Evolutionary conservation across 345 rosid species (phyloP), one percentile per base, ranked within the genome.

Genomic region (Cardamine occulta): DNA sequence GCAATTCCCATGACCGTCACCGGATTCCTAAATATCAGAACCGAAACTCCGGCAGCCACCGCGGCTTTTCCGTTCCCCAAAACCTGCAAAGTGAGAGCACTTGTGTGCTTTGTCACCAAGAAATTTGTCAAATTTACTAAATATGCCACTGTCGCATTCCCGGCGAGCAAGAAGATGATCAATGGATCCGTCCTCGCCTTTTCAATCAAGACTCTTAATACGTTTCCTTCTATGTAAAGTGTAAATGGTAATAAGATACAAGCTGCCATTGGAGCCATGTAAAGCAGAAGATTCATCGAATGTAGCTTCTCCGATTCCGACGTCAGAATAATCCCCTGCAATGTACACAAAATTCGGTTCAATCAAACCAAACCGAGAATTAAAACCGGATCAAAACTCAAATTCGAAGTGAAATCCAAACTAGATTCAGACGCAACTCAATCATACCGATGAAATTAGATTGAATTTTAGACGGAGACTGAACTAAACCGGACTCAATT

Each of bases 21-120:
- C 61, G 99, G 99, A 80, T 92, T 95, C 84, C 91, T 85, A 70
- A 95, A 95, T 61, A 92, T 90, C 81, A 95, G 62, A 47, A 95
- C 93, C 15, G 99, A 95, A 15, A 95, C 97, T 19, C 88, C 91
- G 4, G 99, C 99, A 0, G 99, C 99, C 79, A 89, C 85, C 0
- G 98, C 99, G 0, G 99, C 99, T 82, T 95, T 95, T n/a, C 97
- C 98, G 75, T 95, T 95, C 17, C 99, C 99, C n/a, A 92, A 78
- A 66, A 95, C 99, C 83, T 95, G 99, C 74, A 95, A 73, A 48
- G 99, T 95, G 72, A 95, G 82, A 8, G 99, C 99, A 76, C 99
- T 92, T 2, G 99, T 95, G 81, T 95, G 97, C 86, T 92, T 95
- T 15, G 98, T 95, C 76, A 95, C 99, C 85, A 95, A 79, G 78